phyloP scores from a whole-genome alignment of 495 filamentous ascomycete genomes.

The Corynascus novoguineensis region DNA sequence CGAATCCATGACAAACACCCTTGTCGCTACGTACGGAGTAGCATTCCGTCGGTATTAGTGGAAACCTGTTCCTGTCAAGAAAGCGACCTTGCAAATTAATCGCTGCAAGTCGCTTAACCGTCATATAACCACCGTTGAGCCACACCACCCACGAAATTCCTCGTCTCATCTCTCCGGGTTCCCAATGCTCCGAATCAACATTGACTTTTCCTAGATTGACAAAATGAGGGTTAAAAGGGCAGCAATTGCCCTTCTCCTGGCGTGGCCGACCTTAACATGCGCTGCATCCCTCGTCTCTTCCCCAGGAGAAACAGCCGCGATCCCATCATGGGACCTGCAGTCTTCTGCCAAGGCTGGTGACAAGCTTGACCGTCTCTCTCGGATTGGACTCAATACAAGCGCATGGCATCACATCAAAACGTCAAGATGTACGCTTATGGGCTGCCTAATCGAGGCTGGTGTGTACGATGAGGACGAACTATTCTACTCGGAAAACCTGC shows the following conservation, averaged over 20 bases:
- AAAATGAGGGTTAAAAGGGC: neutral
- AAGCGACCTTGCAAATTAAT: no score
- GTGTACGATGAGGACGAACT: constrained; percentile 52
- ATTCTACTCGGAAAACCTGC: constrained; percentile 54
- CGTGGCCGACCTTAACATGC: neutral
- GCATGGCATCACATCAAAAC: constrained; percentile 49
- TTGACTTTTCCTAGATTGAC: neutral
- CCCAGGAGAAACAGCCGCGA: constrained; percentile 36
- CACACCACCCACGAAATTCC: neutral
- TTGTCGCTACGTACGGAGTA: no score
- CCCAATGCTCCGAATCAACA: neutral
- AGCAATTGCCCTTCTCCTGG: neutral
- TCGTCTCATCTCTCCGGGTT: no score
- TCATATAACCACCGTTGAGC: no score
- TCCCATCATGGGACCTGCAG: constrained; percentile 55
- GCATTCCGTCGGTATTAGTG: no score
- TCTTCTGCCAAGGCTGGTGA: constrained; percentile 37
- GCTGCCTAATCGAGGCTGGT: constrained; percentile 48
- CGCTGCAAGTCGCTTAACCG: no score
- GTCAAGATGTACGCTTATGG: constrained; percentile 53
- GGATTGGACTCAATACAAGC: constrained; percentile 42
- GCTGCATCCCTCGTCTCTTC: constrained; percentile 11
- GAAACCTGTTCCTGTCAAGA: no score
- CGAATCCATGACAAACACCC: no score
- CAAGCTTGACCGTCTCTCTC: constrained; percentile 42